Conservation (phyloP, 345 rosid genomes). For the Sisymbrium irio region DNA sequence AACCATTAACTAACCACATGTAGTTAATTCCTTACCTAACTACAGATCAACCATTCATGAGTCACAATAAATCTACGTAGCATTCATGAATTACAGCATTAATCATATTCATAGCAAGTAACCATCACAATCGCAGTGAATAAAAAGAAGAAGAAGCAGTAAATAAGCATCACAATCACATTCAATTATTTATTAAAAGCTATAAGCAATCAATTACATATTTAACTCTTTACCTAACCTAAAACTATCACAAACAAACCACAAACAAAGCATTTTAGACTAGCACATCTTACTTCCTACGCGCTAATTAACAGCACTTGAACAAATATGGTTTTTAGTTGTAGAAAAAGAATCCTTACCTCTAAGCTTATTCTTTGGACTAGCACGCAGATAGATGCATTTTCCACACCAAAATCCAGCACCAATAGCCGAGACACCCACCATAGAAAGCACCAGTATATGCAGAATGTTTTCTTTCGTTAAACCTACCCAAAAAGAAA, state of each 20-base stretch:
- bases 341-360: constrained; percentile 17
- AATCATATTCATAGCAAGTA: too few relatives aligned
- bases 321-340: not conserved
- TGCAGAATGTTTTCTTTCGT: not conserved
- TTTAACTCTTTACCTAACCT: not conserved
- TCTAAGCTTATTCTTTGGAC: constrained; percentile 29
- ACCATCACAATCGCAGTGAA: too few relatives aligned
- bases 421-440: constrained; percentile 26
- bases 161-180: too few relatives aligned
- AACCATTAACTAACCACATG: too few relatives aligned
- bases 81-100: too few relatives aligned
- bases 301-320: not conserved
- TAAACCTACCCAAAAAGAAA: constrained; percentile 3
- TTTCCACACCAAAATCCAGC: constrained; percentile 35
- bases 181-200: not conserved
- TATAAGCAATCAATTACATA: not conserved
- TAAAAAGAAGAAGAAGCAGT: too few relatives aligned
- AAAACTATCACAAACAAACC: too few relatives aligned
- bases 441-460: constrained; percentile 15
- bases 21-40: too few relatives aligned
- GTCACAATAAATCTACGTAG: too few relatives aligned
- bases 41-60: too few relatives aligned
- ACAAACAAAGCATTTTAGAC: too few relatives aligned
- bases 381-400: constrained; percentile 27
- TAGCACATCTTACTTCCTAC: not conserved